Evolutionary conservation across 2,329 filamentous ascomycete genomes (phyloP), one percentile per base, ranked within the genome.

Genomic region (Chaetothyriales sp.): DNA sequence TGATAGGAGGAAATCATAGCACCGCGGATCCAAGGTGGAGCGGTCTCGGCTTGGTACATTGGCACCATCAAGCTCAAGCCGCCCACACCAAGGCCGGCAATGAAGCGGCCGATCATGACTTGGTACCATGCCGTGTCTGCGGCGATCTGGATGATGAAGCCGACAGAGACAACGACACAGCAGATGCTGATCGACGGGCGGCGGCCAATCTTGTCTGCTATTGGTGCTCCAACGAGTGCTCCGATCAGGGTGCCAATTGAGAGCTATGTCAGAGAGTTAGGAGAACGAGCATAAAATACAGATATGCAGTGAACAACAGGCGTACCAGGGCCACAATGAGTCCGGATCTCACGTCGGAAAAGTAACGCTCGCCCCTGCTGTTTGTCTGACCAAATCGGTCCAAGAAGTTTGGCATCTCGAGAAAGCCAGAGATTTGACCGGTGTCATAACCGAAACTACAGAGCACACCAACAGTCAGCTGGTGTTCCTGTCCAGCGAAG

Each of bases 21-120:
- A 37, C 70, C 70, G 51, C 70, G 68, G 48, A 73, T 70, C 47
- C 72, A 69, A 46, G 67, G 63, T 0, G 70, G 70, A 20, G 65
- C 67, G 15, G 65, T 67, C 55, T 73, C 70, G 15, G 67, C 67
- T 54, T 70, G 68, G 47, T 71, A 73, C 69, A 73, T 70, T 0
- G 70, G 70, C 0, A 73, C 70, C 18, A 71, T 56, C 15, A 72
- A 56, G 8, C 65, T 68, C 22, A 70, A 53, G 8, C 66, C 68
- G 19, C 70, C 70, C 1, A 73, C 70, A 1, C 70, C 70, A 0
- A 72, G 56, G 43, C 70, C 70, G 7, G 70, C 65, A 3, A 71
- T 59, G 57, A 66, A 65, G 40, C 70, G 67, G n/a, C 70, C 70
- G 46, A 72, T 59, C 18, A 65, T 66, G 18, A 72, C 54, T 50